phyloP scores from a whole-genome alignment of 2,329 filamentous ascomycete genomes.

The Pestalotiopsis sp. region DNA sequence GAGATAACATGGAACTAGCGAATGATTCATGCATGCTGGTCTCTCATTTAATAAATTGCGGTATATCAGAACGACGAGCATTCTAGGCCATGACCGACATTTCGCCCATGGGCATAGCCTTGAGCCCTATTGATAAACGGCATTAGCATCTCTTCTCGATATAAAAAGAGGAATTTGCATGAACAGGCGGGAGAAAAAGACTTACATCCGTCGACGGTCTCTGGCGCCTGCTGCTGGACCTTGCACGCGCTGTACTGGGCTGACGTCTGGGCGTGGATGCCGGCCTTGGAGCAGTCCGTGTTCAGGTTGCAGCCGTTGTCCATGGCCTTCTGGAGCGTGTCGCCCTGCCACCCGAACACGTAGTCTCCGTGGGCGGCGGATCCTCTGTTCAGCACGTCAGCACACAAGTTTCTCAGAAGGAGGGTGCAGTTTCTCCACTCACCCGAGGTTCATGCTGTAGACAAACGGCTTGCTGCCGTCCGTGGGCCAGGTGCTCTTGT shows the following conservation, averaged over 20 bases:
- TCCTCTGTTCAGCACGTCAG: constrained; percentile 31
- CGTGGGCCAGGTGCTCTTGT: constrained; percentile 44
- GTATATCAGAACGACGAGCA: background rate
- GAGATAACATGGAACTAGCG: background rate
- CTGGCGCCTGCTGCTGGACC: constrained; percentile 47
- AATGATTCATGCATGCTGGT: background rate
- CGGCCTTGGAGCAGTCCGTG: constrained; percentile 43
- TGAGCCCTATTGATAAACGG: constrained; percentile 22
- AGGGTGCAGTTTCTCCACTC: constrained; percentile 18
- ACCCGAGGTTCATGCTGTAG: constrained; percentile 47
- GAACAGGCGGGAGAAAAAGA: constrained; percentile 12
- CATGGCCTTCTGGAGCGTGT: constrained; percentile 51
- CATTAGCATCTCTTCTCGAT: background rate
- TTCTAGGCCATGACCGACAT: constrained; percentile 32
- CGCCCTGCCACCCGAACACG: constrained; percentile 53
- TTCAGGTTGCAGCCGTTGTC: constrained; percentile 50
- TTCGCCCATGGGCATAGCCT: constrained; percentile 31
- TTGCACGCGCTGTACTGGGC: constrained; percentile 49
- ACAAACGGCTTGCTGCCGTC: constrained; percentile 45
- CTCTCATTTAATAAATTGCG: background rate
- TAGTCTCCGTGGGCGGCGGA: constrained; percentile 54
- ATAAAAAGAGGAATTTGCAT: background rate
- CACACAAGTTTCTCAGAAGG: background rate
- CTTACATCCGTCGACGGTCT: constrained; percentile 53
- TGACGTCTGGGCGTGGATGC: constrained; percentile 47